Evolutionary conservation across 208 protist species (phyloP).

Genomic region (Acanthamoeba divionensis): DNA sequence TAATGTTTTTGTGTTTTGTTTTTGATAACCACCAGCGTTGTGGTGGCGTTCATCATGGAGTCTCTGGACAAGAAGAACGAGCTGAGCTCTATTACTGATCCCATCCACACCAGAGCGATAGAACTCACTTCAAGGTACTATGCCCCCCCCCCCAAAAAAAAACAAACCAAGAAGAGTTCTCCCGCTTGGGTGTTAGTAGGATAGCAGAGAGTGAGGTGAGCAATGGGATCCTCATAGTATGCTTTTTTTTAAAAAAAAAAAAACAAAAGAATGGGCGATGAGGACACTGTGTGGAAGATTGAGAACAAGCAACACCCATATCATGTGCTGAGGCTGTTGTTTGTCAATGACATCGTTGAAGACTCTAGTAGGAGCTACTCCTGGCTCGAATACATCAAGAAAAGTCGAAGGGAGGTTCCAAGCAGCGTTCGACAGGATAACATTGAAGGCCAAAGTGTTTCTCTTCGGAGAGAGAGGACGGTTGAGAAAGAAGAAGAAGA

Average conservation of each 20-base stretch:
- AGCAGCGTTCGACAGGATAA: no score
- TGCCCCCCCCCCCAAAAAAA: background rate
- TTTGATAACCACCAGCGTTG: background rate
- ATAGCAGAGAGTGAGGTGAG: no score
- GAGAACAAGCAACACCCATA: background rate
- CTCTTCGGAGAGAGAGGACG: no score
- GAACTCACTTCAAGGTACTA: background rate
- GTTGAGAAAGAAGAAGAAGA: no score
- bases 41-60: constrained; percentile 40
- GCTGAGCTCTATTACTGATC: background rate
- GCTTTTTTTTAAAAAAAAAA: background rate
- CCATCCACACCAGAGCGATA: background rate
- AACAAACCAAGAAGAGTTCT: no score
- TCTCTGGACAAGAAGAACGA: background rate
- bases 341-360: background rate
- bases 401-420: no score
- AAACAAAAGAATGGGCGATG: background rate
- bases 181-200: no score
- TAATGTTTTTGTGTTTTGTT: background rate
- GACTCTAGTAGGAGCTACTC: background rate
- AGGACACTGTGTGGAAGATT: background rate
- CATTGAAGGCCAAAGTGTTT: no score
- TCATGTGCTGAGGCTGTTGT: background rate
- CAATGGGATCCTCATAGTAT: background rate
- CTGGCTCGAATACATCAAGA: constrained; percentile 11